Base-by-base conservation (phyloP, 352 stramenopile species). In the Pythium aphanidermatum region DNA sequence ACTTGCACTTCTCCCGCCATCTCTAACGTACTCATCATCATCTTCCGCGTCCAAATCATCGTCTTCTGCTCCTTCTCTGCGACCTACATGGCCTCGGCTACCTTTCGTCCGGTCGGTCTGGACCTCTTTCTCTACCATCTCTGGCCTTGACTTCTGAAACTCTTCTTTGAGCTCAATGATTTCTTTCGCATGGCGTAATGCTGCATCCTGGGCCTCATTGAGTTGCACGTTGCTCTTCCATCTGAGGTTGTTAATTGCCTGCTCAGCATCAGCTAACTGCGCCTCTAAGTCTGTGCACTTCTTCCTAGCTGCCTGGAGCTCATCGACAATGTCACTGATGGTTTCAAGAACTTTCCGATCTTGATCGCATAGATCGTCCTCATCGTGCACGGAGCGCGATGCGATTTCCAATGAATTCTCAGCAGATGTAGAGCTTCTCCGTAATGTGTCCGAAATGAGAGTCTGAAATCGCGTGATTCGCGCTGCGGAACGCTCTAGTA, bases 401-500 rank as follows among this genome's bases (percentile, higher is more conserved):
- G n/a, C n/a, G 13, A 24, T 26, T 16, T 19, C 21, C 21, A 7
- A n/a, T n/a, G n/a, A n/a, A n/a, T n/a, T n/a, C 4, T 45, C 33
- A 6, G 3, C 9, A 2, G 33, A 24, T 14, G 11, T 17, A 3
- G 17, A 66, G 31, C n/a, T 29, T 13, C 11, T 49, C 20, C 23
- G 68, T 28, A 78, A 35, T 21, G 25, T 39, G 11, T 60, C 43
- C 24, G 61, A 58, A 34, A 86, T 74, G 4, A 82, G 33, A 19
- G 59, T 52, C 39, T 86, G 74, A 19, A 86, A 86, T 19, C 48
- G 69, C 23, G 71, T 83, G 36, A 83, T 83, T 5, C 71, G 69
- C 10, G 62, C 49, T 3, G 56, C 71, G 1, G 74, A 83, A 0
- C 65, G 58, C 41, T 86, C 69, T n/a, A 83, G 51, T 35, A 83